Evolutionary conservation across 2,329 filamentous ascomycete genomes (phyloP).

Genomic region (Cytospora paraplurivora): DNA sequence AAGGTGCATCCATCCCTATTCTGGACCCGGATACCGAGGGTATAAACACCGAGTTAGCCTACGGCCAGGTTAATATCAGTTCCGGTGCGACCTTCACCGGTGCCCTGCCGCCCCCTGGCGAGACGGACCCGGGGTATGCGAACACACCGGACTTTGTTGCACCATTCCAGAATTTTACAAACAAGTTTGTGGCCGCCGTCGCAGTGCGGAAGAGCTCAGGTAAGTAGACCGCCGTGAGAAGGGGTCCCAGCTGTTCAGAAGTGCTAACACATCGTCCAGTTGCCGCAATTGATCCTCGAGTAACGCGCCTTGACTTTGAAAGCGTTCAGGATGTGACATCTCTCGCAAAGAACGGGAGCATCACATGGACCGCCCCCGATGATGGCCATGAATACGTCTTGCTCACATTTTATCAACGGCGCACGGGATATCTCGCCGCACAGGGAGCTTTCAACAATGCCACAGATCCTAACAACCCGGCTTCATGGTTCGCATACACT

Average conservation of each 20-base stretch:
- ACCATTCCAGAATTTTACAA: slow-evolving; percentile 16
- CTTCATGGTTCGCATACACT: slow-evolving; percentile 20
- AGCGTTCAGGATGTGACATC: slow-evolving; percentile 14
- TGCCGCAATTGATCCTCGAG: slow-evolving; percentile 5
- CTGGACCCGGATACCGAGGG: slow-evolving; percentile 14
- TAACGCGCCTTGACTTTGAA: slow-evolving; percentile 12
- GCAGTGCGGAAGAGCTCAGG: slow-evolving; percentile 6
- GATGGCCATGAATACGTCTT: slow-evolving; percentile 13
- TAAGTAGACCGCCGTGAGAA: not conserved
- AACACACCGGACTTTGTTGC: slow-evolving; percentile 13
- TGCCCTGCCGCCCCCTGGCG: slow-evolving; percentile 7
- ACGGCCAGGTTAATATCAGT: slow-evolving; percentile 12
- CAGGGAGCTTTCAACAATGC: slow-evolving; percentile 21
- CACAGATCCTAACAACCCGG: slow-evolving; percentile 17
- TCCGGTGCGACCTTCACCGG: slow-evolving; percentile 21
- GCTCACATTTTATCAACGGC: slow-evolving; percentile 14
- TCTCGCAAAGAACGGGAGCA: slow-evolving; percentile 8
- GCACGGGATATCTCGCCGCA: slow-evolving; percentile 18
- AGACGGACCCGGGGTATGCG: slow-evolving; percentile 11
- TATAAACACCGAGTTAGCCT: slow-evolving; percentile 19
- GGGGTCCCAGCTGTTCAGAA: not conserved
- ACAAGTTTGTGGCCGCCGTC: slow-evolving; percentile 20
- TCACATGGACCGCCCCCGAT: slow-evolving; percentile 12
- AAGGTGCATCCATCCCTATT: slow-evolving; percentile 19
- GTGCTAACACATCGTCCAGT: not conserved